Conservation (phyloP, 78 protist genomes). For the Dictyostelium intermedium region DNA sequence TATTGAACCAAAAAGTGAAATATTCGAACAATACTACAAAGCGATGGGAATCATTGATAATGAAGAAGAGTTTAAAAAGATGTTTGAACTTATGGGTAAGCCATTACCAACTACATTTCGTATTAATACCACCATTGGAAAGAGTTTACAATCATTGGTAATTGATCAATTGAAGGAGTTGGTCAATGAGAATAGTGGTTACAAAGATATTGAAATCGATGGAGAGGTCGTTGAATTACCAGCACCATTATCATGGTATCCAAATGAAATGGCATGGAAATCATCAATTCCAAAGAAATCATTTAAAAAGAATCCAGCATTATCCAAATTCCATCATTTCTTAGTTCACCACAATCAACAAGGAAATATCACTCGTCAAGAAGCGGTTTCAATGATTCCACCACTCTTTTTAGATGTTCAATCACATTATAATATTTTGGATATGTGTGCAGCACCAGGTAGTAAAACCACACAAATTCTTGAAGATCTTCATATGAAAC, state of each 20-base stretch:
- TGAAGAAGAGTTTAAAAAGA: slow-evolving; percentile 57
- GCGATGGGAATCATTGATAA: background rate
- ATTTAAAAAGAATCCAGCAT: slow-evolving; percentile 37
- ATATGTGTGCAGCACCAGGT: slow-evolving; percentile 99
- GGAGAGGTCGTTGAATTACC: slow-evolving; percentile 6
- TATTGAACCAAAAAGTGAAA: slow-evolving; percentile 6
- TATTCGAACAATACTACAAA: background rate
- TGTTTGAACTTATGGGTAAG: slow-evolving; percentile 37
- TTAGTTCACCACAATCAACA: slow-evolving; percentile 70
- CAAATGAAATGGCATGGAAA: slow-evolving; percentile 78
- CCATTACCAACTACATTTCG: slow-evolving; percentile 83
- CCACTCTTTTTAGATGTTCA: slow-evolving; percentile 78
- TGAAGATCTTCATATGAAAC: slow-evolving; percentile 82
- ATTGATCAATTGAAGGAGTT: slow-evolving; percentile 11
- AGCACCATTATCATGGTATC: slow-evolving; percentile 70
- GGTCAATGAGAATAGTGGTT: background rate
- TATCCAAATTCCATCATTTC: slow-evolving; percentile 56
- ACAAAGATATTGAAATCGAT: slow-evolving; percentile 27
- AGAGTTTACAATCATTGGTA: background rate
- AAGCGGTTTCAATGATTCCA: slow-evolving; percentile 87
- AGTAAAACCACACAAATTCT: slow-evolving; percentile 97
- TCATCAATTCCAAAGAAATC: slow-evolving; percentile 34
- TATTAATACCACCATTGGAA: slow-evolving; percentile 44
- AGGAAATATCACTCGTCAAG: slow-evolving; percentile 84
- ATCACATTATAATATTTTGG: slow-evolving; percentile 86